phyloP scores from a whole-genome alignment of 1,284 basidiomycete genomes.

The Apiotrichum veenhuisii region DNA sequence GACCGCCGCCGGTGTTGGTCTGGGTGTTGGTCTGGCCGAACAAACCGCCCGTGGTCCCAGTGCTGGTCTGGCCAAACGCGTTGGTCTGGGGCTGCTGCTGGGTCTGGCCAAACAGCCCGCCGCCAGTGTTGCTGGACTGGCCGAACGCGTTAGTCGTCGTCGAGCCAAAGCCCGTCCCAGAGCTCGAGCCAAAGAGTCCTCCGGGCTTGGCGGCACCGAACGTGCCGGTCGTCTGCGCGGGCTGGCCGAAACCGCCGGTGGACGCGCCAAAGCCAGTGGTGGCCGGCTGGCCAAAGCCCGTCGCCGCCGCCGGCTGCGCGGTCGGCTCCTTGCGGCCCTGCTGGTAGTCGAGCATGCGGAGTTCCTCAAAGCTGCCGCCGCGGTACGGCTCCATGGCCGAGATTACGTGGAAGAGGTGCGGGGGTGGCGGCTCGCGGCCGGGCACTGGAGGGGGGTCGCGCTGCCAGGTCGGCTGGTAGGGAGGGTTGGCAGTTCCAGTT shows the following conservation, averaged over 20 bases:
- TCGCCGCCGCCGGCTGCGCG: conserved; percentile 24
- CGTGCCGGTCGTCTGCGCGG: conserved; percentile 30
- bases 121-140: conserved; percentile 35
- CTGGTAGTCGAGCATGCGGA: conserved; percentile 54
- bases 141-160: conserved; percentile 34
- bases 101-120: conserved; percentile 41
- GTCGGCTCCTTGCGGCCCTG: conserved; percentile 56
- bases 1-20: conserved; percentile 14
- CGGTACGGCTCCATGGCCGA: conserved; percentile 43
- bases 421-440: conserved; percentile 10
- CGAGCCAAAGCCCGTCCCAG: conserved; percentile 2
- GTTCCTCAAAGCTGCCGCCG: conserved; percentile 45
- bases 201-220: conserved; percentile 28
- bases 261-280: conserved; percentile 52
- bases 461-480: conserved; percentile 45
- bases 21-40: conserved; percentile 43
- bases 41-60: conserved; percentile 36
- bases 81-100: conserved; percentile 2
- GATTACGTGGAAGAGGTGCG: conserved; percentile 45
- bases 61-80: conserved; percentile 39
- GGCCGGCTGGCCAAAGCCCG: conserved; percentile 47
- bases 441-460: conserved; percentile 29
- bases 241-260: conserved; percentile 16
- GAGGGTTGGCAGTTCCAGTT: conserved; percentile 38
- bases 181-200: conserved; percentile 38